Evolutionary conservation across 352 stramenopile species (phyloP), one percentile per base, ranked within the genome.

Genomic region (Nothophytophthora sp.): DNA sequence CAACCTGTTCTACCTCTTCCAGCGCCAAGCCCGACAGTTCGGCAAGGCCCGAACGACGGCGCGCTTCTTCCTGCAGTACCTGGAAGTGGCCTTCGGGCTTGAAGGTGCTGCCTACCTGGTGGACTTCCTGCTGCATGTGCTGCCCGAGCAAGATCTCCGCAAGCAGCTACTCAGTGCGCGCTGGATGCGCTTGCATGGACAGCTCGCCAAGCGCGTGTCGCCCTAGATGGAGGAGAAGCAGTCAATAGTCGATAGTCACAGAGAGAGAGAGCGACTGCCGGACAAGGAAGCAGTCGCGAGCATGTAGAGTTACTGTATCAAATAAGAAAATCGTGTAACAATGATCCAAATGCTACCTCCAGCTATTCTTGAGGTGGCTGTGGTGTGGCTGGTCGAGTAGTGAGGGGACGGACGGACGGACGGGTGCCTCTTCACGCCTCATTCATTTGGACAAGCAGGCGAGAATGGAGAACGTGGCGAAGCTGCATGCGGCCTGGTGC

Each of bases 1-100:
- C 5, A 91, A 79, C 55, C 57, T 89, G 15, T 95, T 95, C 52
- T 72, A 90, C 33, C 67, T 89, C 23, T 95, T 95, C 51, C 76
- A 92, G 67, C 76, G 72, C 6, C 81, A 91, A 32, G 83, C 84
- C 20, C 76, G 71, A 28, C 75, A 92, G 41, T 95, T 92, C 27
- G 84, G 84, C 37, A 86, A 88, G 37, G 64, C 64, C 8, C 65
- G 68, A 15, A 86, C 66, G 3, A 68, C 78, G 1, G 80, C 76
- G 5, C 56, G 36, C 15, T 71, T 80, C 41, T 95, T 92, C 33
- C 72, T 87, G 48, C 76, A 89, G 62, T 95, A 92, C 50, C 44
- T 95, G 18, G 84, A 92, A 40, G 57, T 92, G 12, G 74, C 80
- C 15, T 95, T 95, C 50, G 79, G 81, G 28, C 30, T 81, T 25